Percentiles rank a stretch among this genome's conserved stretches.
phyloP scores from a whole-genome alignment of 371 early-diverging fungal genomes.

The Mucor irregularis region DNA sequence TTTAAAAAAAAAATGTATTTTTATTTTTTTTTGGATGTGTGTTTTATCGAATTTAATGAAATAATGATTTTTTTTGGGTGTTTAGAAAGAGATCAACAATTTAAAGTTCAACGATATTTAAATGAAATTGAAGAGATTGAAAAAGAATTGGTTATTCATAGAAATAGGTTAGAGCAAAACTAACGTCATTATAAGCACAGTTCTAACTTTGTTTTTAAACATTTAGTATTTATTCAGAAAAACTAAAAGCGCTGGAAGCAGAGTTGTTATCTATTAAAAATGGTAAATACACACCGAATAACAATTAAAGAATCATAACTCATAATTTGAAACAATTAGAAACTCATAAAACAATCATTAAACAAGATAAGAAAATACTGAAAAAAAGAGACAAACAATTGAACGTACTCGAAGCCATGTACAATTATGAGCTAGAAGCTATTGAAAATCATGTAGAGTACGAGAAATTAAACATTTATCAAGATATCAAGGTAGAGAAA shows the following conservation, averaged over 20 bases:
- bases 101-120: neutral
- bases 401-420: neutral
- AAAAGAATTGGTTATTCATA: neutral
- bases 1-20: neutral
- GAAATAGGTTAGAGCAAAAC: neutral
- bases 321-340: neutral
- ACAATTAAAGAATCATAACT: neutral
- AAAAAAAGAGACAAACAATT: slow-evolving; percentile 1
- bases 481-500: slow-evolving; percentile 1
- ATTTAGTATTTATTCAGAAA: slow-evolving; percentile 13
- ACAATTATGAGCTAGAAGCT: neutral
- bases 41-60: neutral
- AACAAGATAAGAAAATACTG: neutral
- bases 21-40: neutral
- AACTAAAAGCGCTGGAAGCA: neutral
- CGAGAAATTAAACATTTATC: neutral
- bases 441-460: neutral
- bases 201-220: neutral
- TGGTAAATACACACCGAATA: neutral
- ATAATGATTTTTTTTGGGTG: no score
- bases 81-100: neutral
- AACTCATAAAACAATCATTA: neutral
- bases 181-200: neutral
- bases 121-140: slow-evolving; percentile 7
- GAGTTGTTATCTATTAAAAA: slow-evolving; percentile 10